Evolutionary conservation across 345 rosid species (phyloP), one percentile per base, ranked within the genome.

Genomic region (Camelina laxa): DNA sequence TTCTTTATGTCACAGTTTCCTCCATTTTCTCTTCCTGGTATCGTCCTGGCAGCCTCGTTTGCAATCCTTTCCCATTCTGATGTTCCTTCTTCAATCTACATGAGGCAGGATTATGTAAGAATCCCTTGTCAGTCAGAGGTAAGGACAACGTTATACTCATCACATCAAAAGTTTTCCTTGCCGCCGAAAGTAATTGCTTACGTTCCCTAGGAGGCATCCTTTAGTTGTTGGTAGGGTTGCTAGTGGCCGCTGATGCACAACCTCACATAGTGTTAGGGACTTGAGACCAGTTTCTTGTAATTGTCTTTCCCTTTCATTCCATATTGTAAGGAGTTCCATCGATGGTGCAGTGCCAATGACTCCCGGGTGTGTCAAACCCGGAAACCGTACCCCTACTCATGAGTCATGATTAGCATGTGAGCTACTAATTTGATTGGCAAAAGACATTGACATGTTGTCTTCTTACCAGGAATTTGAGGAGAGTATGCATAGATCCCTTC

Each of bases 1-100:
- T 94, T 91, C 54, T 91, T 94, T 5, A 91, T 94, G 79, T 91
- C 97, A 72, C 98, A 94, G 69, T 94, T 91, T 76, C 98, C 97
- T 65, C 97, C 98, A 13, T 94, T 94, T 75, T 94, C 98, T 82
- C 97, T 82, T 77, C 98, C 96, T 15, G 97, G 96, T 9, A 86
- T 83, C 53, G 97, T 94, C 68, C 96, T 86, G 2, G 98, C 95
- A 35, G 98, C 96, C 67, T 88, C 93, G 2, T 27, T 76, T 0
- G 89, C 87, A 45, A 90, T 84, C 78, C 72, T 91, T 79, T 91
- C 90, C 98, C 98, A 91, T 68, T 84, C 96, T 4, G 74, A 79
- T 61, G 88, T 85, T 41, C 88, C 96, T 55, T 77, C 60, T 80
- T 67, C 31, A 56, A 94, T 87, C 98, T 91, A 64, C 78, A 51